Base-by-base conservation (phyloP, 2,329 filamentous ascomycete genomes). In the Fusarium tupiense region DNA sequence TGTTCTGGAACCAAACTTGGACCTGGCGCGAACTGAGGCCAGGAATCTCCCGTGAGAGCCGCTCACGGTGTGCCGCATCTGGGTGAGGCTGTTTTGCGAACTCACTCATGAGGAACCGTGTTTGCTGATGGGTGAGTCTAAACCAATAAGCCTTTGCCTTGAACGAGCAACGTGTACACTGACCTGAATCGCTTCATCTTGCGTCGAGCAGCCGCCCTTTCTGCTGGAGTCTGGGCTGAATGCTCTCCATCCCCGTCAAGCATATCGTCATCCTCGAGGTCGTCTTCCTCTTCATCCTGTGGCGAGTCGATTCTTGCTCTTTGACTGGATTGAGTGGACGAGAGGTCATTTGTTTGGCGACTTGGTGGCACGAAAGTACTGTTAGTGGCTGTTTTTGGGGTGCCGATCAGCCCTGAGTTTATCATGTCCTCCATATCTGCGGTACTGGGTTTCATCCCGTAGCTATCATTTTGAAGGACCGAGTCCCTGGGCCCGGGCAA, bases 1-100 rank as follows among this genome's bases (percentile, higher is more conserved):
- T 91, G 84, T 98, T 98, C 83, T 98, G 95, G 84, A 98, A 98
- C 96, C 95, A 98, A 57, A 98, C 95, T 83, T 98, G 95, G 31
- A 98, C 96, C 81, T 98, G 95, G 70, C 95, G 91, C 43, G 95
- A 94, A 78, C 94, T 98, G 56, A 98, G 85, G 2, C 95, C 96
- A 38, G 96, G 95, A 52, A 98, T 98, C 81, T 98, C 94, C 72
- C 93, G 88, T 8, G 95, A 96, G 43, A 98, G 86, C 53, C 94
- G 89, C 81, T 98, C 95, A 72, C 95, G 89, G 82, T 98, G 95
- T 53, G 94, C 93, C 46, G 95, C 95, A 84, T 98, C 95, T 13
- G 95, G 95, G 81, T 98, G 95, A 31, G 95, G 94, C 81, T 98
- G 95, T 78, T 96, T 95, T 65, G 95, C 93, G 80, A 98, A 98